A percentile compares a stretch with the other conserved stretches of the same genome.
These are phyloP conservation scores for Plasmodium malariae DNA, from an alignment of 169 alveolate species.

Conservation along the genomic window DNA sequence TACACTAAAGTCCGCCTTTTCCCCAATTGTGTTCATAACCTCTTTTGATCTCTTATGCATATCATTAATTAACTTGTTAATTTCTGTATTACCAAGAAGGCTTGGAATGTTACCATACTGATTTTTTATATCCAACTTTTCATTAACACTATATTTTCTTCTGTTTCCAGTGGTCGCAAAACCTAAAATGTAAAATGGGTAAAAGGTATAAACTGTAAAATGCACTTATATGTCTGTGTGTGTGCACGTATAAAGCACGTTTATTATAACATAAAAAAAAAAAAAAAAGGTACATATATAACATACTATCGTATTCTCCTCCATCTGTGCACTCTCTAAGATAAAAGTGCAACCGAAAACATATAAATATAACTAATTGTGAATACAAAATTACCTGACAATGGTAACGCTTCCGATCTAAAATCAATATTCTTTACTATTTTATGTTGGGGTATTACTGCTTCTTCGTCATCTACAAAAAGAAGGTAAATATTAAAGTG, in stretches of 20 bases:
- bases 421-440: constrained; percentile 75
- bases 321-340: too few relatives aligned
- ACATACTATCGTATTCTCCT: too few relatives aligned
- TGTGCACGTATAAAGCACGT: too few relatives aligned
- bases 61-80: constrained; percentile 77
- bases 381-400: constrained; percentile 79
- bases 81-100: constrained; percentile 46
- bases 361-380: too few relatives aligned
- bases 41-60: constrained; percentile 73
- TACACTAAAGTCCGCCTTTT: constrained; percentile 66
- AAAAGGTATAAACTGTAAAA: too few relatives aligned
- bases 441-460: constrained; percentile 81
- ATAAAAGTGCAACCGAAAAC: too few relatives aligned
- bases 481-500: too few relatives aligned
- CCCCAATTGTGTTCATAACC: constrained; percentile 78
- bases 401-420: constrained; percentile 86
- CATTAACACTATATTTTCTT: constrained; percentile 80
- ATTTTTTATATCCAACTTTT: constrained; percentile 70
- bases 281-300: too few relatives aligned
- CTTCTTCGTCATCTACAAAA: constrained; percentile 41
- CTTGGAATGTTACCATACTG: constrained; percentile 50
- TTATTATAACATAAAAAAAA: too few relatives aligned
- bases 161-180: constrained; percentile 82
- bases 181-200: too few relatives aligned
- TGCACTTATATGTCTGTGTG: too few relatives aligned